phyloP scores from a whole-genome alignment of 768 basidiomycete genomes.

The Boletales sp. region DNA sequence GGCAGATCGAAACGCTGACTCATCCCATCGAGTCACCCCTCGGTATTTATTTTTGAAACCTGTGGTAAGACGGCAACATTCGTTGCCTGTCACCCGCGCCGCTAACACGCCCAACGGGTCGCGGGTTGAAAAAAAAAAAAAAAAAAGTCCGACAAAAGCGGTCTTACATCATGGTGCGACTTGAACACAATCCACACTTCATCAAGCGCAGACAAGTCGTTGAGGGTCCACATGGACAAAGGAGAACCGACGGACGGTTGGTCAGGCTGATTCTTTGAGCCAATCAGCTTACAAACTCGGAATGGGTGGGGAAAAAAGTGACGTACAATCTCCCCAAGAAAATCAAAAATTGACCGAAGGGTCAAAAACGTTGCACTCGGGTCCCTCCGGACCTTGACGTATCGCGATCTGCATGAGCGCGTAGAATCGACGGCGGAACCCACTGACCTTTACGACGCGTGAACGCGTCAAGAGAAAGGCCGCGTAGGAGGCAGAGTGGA shows the following conservation, averaged over 20 bases:
- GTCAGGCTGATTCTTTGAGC: conserved; percentile 10
- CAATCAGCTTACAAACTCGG: conserved; percentile 5
- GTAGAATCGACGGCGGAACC: not conserved
- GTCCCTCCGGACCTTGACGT: conserved; percentile 24
- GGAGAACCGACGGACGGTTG: conserved; percentile 22
- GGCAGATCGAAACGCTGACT: conserved; percentile 10
- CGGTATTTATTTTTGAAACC: too few species aligned
- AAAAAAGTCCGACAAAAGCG: not conserved
- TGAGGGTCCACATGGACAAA: conserved; percentile 47
- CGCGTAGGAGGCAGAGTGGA: conserved; percentile 16
- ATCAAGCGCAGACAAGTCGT: conserved; percentile 33
- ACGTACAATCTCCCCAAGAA: conserved; percentile 20
- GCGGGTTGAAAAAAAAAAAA: too few species aligned
- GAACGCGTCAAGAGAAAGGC: conserved; percentile 50
- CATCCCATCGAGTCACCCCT: conserved; percentile 3
- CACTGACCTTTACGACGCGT: conserved; percentile 50
- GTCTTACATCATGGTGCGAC: conserved; percentile 59
- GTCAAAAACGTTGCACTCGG: conserved; percentile 19
- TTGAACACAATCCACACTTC: conserved; percentile 55
- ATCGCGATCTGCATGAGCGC: not conserved
- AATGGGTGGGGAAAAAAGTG: not conserved
- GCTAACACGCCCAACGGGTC: too few species aligned
- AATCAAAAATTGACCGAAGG: conserved; percentile 24
- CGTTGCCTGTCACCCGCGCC: too few species aligned
- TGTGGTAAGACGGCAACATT: too few species aligned